Evolutionary conservation across 2,329 filamentous ascomycete genomes (phyloP), one percentile per base, ranked within the genome.

Genomic region (Fusarium irregulare): DNA sequence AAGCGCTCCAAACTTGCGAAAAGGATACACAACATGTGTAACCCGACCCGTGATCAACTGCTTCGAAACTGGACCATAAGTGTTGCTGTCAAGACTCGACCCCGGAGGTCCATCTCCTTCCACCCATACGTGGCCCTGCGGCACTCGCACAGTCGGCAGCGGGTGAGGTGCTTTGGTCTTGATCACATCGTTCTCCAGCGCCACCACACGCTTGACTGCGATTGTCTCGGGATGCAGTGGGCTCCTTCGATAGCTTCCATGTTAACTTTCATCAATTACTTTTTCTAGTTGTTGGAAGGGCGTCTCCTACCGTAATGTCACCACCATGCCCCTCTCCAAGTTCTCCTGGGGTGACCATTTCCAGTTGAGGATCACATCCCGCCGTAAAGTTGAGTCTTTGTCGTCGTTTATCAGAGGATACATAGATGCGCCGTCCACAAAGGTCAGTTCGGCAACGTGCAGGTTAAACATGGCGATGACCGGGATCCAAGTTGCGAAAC

Each of bases 41-140:
- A 94, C 89, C 74, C 86, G 89, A 1, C 94, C 94, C 40, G 90
- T 89, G 37, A 98, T 87, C 68, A 98, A 78, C 57, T 87, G 88
- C 69, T 88, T 88, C 25, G 92, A 91, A 49, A 97, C 89, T 6
- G 96, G 93, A 2, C 96, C 96, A 79, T 97, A 98, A 14, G 89
- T 89, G 80, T 97, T 97, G 80, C 94, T 97, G 81, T 99, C 96
- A 64, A 90, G 79, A 58, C 89, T 93, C 74, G 88, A 87, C 53
- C 87, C 85, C 73, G 88, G 87, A 74, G 87, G 87, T 14, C 92
- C 93, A 77, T 99, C 96, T 3, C 96, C 96, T 78, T 98, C 95
- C 2, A 99, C 89, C 96, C 96, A 99, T 28, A 98, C 86, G 82
- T 98, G 94, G 20, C 93, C 93, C 67, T 86, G 86, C 7, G 94